Conservation (phyloP, 306 rosid genomes). For the Datisca glomerata region DNA sequence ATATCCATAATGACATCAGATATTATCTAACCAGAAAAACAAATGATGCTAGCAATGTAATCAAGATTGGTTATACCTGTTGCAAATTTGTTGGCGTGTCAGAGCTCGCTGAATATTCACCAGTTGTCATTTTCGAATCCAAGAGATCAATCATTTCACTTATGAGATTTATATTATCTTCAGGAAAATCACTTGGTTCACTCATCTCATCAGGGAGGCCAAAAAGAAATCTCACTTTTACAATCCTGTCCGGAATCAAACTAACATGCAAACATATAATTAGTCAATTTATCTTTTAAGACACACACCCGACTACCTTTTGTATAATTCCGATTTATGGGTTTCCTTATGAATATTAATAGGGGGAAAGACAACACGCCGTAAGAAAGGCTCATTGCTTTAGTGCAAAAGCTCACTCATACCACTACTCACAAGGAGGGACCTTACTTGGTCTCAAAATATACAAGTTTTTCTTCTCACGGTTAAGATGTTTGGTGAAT, state of each 20-base stretch:
- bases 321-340: too few relatives aligned
- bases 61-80: slow-evolving; percentile 39
- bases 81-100: slow-evolving; percentile 33
- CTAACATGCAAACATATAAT: slow-evolving; percentile 32
- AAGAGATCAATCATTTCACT: slow-evolving; percentile 41
- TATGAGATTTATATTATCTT: slow-evolving; percentile 48
- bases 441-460: too few relatives aligned
- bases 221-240: slow-evolving; percentile 58
- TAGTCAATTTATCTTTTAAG: not conserved
- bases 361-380: too few relatives aligned
- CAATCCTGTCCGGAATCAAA: slow-evolving; percentile 61
- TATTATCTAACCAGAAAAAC: slow-evolving; percentile 15
- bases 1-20: slow-evolving; percentile 18
- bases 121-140: slow-evolving; percentile 36
- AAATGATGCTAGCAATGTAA: not conserved
- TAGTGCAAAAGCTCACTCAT: too few relatives aligned
- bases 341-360: too few relatives aligned
- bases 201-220: slow-evolving; percentile 52
- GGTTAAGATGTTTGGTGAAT: too few relatives aligned
- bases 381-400: too few relatives aligned
- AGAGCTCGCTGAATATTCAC: slow-evolving; percentile 33
- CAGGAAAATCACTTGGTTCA: slow-evolving; percentile 40
- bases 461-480: too few relatives aligned
- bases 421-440: too few relatives aligned
- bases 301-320: too few relatives aligned